Conservation (phyloP, 1,139 yeast species). For the Suhomyces anneliseae region DNA sequence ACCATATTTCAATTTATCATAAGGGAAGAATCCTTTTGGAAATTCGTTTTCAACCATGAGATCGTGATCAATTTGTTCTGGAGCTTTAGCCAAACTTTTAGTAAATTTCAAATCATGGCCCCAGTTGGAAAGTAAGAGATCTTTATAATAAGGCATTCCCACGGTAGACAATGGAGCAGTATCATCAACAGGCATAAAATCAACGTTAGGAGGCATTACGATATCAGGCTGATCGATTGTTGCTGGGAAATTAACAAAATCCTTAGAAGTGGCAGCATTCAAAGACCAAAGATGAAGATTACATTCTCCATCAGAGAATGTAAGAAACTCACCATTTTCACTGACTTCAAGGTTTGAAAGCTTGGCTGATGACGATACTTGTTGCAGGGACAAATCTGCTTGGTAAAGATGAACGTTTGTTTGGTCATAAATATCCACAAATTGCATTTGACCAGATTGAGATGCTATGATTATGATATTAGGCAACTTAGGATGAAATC, state of each 20-base stretch:
- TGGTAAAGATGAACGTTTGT: constrained; percentile 61
- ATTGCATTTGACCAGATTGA: constrained; percentile 76
- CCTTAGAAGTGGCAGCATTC: constrained; percentile 28
- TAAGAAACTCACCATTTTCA: constrained; percentile 77
- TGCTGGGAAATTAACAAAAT: constrained; percentile 48
- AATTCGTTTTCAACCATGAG: constrained; percentile 24
- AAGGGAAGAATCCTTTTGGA: constrained; percentile 35
- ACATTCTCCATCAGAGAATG: constrained; percentile 66
- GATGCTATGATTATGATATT: constrained; percentile 77
- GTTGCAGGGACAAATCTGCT: constrained; percentile 51
- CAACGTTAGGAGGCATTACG: constrained; percentile 21
- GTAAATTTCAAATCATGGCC: constrained; percentile 58
- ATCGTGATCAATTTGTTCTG: constrained; percentile 27
- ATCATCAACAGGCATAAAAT: constrained; percentile 36
- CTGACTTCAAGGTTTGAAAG: constrained; percentile 66
- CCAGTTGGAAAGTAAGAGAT: constrained; percentile 79
- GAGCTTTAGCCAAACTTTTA: constrained; percentile 53
- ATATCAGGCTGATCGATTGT: constrained; percentile 54
- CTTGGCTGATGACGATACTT: constrained; percentile 4
- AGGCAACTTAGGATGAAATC: constrained; percentile 84
- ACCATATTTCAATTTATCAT: constrained; percentile 49
- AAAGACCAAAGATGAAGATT: constrained; percentile 76
- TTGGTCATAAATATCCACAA: constrained; percentile 81
- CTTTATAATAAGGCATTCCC: constrained; percentile 88
- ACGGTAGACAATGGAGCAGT: constrained; percentile 61